A percentile compares a stretch with the other conserved stretches of the same genome.
Evolutionary conservation across 441 rosid genomes (phyloP).

Genomic region (Populus hybrid): DNA sequence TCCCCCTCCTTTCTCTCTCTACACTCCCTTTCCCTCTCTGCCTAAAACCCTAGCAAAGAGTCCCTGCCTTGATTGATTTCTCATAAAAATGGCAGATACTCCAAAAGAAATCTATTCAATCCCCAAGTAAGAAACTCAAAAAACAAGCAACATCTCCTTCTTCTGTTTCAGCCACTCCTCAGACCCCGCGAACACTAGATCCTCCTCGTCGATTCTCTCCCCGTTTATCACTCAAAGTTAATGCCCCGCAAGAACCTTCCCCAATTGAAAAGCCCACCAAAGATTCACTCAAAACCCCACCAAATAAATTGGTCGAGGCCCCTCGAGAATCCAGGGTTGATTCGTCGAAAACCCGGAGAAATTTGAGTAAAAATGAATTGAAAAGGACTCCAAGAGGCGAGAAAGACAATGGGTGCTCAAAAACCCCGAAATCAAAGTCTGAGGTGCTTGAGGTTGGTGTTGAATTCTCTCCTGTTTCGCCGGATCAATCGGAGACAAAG

Average conservation of each 20-base stretch:
- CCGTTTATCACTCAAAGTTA: slow-evolving; percentile 28
- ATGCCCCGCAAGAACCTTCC: background rate
- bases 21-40: slow-evolving; percentile 2
- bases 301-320: slow-evolving; percentile 7
- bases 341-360: background rate
- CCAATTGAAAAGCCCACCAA: slow-evolving; percentile 9
- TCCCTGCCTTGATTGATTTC: background rate
- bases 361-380: background rate
- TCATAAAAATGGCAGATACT: slow-evolving; percentile 48
- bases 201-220: slow-evolving; percentile 74
- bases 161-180: slow-evolving; percentile 41
- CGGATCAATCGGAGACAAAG: slow-evolving; percentile 51
- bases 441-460: slow-evolving; percentile 22
- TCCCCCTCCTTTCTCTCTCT: background rate
- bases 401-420: background rate
- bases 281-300: slow-evolving; percentile 1
- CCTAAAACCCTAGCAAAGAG: slow-evolving; percentile 19
- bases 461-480: slow-evolving; percentile 52
- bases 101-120: slow-evolving; percentile 34
- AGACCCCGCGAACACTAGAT: slow-evolving; percentile 45
- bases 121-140: slow-evolving; percentile 35
- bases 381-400: slow-evolving; percentile 12
- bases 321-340: slow-evolving; percentile 19
- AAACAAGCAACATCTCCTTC: slow-evolving; percentile 31
- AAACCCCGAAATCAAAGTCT: slow-evolving; percentile 24